Evolutionary conservation across 768 basidiomycete genomes (phyloP).

Genomic region (Lanmaoa rubissima): DNA sequence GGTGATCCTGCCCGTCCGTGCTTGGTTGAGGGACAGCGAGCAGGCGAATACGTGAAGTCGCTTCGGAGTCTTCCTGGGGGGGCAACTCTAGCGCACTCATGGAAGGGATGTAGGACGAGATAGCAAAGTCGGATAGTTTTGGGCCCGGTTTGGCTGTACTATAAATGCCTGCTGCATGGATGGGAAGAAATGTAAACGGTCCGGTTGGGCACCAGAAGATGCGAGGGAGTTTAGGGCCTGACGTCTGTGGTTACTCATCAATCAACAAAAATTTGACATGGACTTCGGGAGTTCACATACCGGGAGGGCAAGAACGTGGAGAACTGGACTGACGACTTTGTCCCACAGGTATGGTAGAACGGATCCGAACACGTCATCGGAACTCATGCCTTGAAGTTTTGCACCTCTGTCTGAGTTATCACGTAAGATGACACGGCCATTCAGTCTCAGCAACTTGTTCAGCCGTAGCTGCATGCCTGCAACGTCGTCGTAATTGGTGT

Average conservation of each 20-base stretch:
- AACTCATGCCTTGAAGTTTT: neutral
- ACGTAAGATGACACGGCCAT: too few species aligned
- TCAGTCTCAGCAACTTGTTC: neutral
- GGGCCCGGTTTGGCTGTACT: neutral
- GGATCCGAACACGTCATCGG: neutral
- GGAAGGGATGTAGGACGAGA: slow-evolving; percentile 29
- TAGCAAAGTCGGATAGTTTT: neutral
- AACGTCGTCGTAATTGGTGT: neutral
- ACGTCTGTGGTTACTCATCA: neutral
- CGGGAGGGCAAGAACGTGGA: neutral
- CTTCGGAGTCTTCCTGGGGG: neutral
- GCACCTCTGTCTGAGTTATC: neutral
- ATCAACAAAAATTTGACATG: too few species aligned
- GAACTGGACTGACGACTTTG: neutral
- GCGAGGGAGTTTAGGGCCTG: neutral
- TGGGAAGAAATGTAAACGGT: neutral
- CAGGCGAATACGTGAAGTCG: neutral
- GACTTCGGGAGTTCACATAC: neutral
- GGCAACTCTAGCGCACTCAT: slow-evolving; percentile 17
- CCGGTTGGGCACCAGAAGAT: neutral
- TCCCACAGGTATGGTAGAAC: neutral
- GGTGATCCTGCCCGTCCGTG: neutral
- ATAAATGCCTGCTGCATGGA: slow-evolving; percentile 1
- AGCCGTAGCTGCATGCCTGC: neutral
- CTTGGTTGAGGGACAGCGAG: slow-evolving; percentile 13